Base-by-base conservation (phyloP, 495 filamentous ascomycete genomes). In the Parachaetomium inaequale region DNA sequence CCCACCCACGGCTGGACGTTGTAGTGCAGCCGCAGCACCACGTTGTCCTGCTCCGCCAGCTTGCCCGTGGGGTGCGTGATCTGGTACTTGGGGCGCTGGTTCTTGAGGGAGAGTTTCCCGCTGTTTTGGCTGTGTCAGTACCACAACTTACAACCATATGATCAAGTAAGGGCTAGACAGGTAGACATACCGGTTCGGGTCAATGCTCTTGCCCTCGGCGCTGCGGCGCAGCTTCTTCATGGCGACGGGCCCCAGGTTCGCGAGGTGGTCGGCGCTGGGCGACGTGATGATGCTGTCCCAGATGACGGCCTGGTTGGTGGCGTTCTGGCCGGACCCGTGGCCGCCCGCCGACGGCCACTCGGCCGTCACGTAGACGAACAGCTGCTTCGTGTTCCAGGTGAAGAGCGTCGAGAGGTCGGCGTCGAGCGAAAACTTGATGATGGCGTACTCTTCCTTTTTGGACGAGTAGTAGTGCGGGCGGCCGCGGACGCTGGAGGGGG, bases 361-460 rank as follows among this genome's bases (percentile, higher is more conserved):
- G 36, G 93, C 92, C 53, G 89, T 90, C 51, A 98, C 85, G 82
- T 94, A 98, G 74, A 95, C 85, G 77, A 98, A 99, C 67, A 98
- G 76, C 76, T 97, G 92, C 76, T 99, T 99, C n/a, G 94, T 99
- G 80, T 99, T 99, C 95, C 95, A 99, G 76, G 89, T 96, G 86
- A 96, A 97, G 69, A 99, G 87, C 29, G 88, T 87, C 59, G 86
- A 85, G 55, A 98, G 84, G 77, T 98, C 93, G 40, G 79, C 78
- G 64, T 96, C 87, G 23, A 98, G 85, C 67, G 93, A 89, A 82
- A 98, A 98, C 67, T 87, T 88, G 73, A 98, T 87, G 68, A 93
- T 84, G 63, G 93, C 93, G 73, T 96, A 96, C 76, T 98, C 93
- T 74, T 96, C 92, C 68, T 88, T 89, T 75, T 93, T 96, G 32